Conservation (phyloP, 495 filamentous ascomycete genomes). For the Hypoxylon cercidicola region DNA sequence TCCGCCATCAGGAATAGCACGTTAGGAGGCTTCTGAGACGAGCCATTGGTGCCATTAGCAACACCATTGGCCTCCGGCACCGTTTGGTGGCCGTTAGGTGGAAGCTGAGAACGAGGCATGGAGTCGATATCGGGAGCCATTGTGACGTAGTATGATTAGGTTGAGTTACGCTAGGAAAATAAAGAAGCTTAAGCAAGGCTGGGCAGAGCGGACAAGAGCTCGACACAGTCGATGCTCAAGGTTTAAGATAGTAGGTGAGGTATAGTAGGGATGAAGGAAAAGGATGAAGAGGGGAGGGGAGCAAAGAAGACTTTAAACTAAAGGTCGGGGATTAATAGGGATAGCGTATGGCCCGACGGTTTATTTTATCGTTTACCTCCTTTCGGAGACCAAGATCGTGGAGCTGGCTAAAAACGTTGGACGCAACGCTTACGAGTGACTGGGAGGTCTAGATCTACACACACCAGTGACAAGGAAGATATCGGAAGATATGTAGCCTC, state of each 20-base stretch:
- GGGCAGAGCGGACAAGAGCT: conserved; percentile 10
- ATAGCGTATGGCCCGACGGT: conserved; percentile 19
- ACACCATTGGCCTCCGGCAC: conserved; percentile 41
- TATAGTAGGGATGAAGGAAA: conserved; percentile 10
- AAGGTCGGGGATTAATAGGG: conserved; percentile 7
- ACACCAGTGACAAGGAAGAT: conserved; percentile 4
- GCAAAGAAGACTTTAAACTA: conserved; percentile 15
- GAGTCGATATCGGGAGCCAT: conserved; percentile 69
- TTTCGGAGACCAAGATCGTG: conserved; percentile 39
- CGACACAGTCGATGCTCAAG: conserved; percentile 5
- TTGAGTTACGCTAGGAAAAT: neutral
- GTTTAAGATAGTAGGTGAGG: conserved; percentile 6
- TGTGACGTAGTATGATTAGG: conserved; percentile 7
- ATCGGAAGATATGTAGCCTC: neutral
- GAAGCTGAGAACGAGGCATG: conserved; percentile 51
- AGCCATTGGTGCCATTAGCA: conserved; percentile 11
- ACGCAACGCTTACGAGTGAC: conserved; percentile 23
- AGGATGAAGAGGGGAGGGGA: conserved; percentile 15
- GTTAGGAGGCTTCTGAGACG: conserved; percentile 65
- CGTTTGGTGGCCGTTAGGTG: conserved; percentile 29
- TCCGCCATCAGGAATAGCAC: conserved; percentile 93
- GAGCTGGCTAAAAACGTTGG: conserved; percentile 32
- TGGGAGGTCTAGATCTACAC: conserved; percentile 2
- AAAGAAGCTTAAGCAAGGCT: conserved; percentile 11
- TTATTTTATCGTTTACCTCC: conserved; percentile 5